A percentile compares a stretch with the other conserved stretches of the same genome.
phyloP scores from a whole-genome alignment of 345 rosid genomes.

The Salix dunnii region DNA sequence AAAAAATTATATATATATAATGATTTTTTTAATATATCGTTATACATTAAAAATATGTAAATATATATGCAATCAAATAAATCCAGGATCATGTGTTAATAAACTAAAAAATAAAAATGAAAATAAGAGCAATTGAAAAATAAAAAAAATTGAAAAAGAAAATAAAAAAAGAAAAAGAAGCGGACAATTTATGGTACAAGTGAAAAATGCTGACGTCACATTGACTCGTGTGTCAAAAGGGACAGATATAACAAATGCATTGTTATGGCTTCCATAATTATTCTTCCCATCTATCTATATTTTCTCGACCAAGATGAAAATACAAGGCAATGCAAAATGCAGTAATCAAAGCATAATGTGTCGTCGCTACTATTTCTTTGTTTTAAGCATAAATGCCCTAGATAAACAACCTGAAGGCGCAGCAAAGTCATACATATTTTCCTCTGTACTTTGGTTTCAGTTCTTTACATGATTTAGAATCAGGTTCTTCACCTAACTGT shows the following conservation, averaged over 20 bases:
- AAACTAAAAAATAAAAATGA: too few relatives aligned
- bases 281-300: neutral
- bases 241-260: neutral
- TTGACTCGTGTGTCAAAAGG: neutral
- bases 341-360: neutral
- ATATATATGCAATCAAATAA: too few relatives aligned
- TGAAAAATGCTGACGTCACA: neutral
- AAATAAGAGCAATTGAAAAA: too few relatives aligned
- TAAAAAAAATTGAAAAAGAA: too few relatives aligned
- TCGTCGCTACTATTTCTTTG: neutral
- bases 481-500: slow-evolving; percentile 23
- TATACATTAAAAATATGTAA: too few relatives aligned
- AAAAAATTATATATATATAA: too few relatives aligned
- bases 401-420: neutral
- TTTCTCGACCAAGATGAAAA: neutral
- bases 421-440: slow-evolving; percentile 53
- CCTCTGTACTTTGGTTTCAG: slow-evolving; percentile 81
- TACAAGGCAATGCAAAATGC: neutral
- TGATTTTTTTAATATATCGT: too few relatives aligned
- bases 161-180: neutral
- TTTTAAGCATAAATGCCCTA: neutral
- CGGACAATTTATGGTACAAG: neutral
- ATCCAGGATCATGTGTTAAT: too few relatives aligned
- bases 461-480: slow-evolving; percentile 50
- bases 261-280: neutral